A percentile compares a stretch with the other conserved stretches of the same genome.
Conservation (phyloP, 2,329 filamentous ascomycete genomes). For the Pyrenophora teres region DNA sequence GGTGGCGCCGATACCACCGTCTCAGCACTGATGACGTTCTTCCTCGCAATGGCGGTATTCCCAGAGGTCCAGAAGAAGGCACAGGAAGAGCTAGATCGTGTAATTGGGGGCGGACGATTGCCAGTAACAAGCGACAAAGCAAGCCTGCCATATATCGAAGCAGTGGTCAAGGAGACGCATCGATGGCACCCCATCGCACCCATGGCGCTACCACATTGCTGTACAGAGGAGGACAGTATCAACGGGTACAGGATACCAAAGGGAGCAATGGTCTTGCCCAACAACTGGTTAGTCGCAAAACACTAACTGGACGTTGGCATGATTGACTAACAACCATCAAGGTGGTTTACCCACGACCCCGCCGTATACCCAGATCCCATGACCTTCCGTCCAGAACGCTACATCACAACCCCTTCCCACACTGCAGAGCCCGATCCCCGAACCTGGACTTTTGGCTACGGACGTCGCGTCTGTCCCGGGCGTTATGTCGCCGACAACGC, state of each 20-base stretch:
- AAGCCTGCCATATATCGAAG: slow-evolving; percentile 46
- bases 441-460: slow-evolving; percentile 48
- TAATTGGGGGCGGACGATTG: slow-evolving; percentile 54
- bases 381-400: slow-evolving; percentile 54
- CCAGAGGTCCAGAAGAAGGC: slow-evolving; percentile 56
- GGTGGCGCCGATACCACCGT: slow-evolving; percentile 56
- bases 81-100: slow-evolving; percentile 54
- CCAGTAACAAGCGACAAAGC: slow-evolving; percentile 55
- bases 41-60: slow-evolving; percentile 59
- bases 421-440: slow-evolving; percentile 49
- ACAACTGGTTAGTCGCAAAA: slow-evolving; percentile 44
- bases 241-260: slow-evolving; percentile 51
- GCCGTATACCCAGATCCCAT: slow-evolving; percentile 45
- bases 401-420: slow-evolving; percentile 39
- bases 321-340: slow-evolving; percentile 13
- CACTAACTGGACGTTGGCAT: too few relatives aligned
- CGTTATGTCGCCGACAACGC: slow-evolving; percentile 50
- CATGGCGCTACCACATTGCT: slow-evolving; percentile 41
- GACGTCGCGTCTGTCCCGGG: slow-evolving; percentile 52
- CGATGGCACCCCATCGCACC: slow-evolving; percentile 45
- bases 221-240: slow-evolving; percentile 45
- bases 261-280: slow-evolving; percentile 45
- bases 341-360: slow-evolving; percentile 51
- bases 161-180: slow-evolving; percentile 52
- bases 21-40: slow-evolving; percentile 51